Conservation (phyloP, 371 early-diverging fungal species). For the Fennellomyces sp. region DNA sequence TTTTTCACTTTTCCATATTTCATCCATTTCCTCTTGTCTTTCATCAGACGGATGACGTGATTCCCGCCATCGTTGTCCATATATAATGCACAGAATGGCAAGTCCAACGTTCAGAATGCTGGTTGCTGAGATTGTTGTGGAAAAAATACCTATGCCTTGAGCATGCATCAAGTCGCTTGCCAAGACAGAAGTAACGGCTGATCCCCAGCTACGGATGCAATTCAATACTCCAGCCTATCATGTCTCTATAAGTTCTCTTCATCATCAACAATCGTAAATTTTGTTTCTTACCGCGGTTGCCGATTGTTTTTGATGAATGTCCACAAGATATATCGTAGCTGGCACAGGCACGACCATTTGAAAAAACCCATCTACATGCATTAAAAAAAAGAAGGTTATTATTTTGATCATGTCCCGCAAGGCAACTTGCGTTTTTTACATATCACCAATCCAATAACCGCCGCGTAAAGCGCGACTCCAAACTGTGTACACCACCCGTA, state of each 20-base stretch:
- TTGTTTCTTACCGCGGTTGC: slow-evolving; percentile 23
- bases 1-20: no score
- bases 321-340: slow-evolving; percentile 16
- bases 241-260: no score
- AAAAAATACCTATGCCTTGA: slow-evolving; percentile 26
- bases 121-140: slow-evolving; percentile 22
- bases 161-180: slow-evolving; percentile 19
- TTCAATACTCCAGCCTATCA: no score
- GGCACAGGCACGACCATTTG: slow-evolving; percentile 27
- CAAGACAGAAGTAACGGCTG: slow-evolving; percentile 29
- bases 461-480: slow-evolving; percentile 16
- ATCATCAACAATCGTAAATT: slow-evolving; percentile 43
- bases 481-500: slow-evolving; percentile 43
- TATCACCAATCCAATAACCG: slow-evolving; percentile 34
- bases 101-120: slow-evolving; percentile 20
- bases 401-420: background rate
- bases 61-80: slow-evolving; percentile 28
- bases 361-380: slow-evolving; percentile 22
- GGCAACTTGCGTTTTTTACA: slow-evolving; percentile 8
- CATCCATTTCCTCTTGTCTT: no score
- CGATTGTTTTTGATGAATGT: slow-evolving; percentile 10
- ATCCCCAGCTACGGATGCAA: slow-evolving; percentile 34
- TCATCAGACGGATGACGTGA: no score
- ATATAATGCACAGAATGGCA: slow-evolving; percentile 19
- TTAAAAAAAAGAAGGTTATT: background rate